Evolutionary conservation across 129 eudicot genomes (phyloP).

Genomic region (Rutidosis leptorrhynchoides): DNA sequence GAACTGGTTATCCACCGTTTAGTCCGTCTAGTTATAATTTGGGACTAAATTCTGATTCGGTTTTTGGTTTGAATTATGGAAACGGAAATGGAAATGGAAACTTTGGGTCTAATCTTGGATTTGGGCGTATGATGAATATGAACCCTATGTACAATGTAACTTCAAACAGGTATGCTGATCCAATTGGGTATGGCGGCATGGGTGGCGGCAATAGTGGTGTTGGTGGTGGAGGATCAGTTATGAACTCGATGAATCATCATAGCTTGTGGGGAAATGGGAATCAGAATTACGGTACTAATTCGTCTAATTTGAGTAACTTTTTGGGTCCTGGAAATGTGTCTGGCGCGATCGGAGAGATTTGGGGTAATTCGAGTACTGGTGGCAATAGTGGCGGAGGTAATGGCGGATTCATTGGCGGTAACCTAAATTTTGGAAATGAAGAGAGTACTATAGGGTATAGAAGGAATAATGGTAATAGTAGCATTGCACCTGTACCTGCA

Average conservation of each 20-base stretch:
- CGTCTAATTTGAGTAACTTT: constrained; percentile 43
- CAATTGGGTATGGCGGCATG: constrained; percentile 44
- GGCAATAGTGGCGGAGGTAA: constrained; percentile 39
- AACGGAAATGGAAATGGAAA: constrained; percentile 39
- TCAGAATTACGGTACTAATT: constrained; percentile 37
- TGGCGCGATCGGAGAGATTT: constrained; percentile 55
- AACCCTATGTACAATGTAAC: constrained; percentile 42
- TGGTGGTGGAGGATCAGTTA: constrained; percentile 44
- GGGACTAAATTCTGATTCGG: constrained; percentile 53
- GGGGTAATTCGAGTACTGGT: constrained; percentile 57
- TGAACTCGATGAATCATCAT: constrained; percentile 37
- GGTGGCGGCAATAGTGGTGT: constrained; percentile 36
- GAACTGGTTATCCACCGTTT: constrained; percentile 63
- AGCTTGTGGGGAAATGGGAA: constrained; percentile 69
- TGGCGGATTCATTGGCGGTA: constrained; percentile 37
- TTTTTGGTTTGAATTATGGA: constrained; percentile 41
- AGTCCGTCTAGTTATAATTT: constrained; percentile 45
- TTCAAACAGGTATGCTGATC: constrained; percentile 50
- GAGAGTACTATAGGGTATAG: constrained; percentile 44
- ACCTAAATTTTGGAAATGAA: constrained; percentile 41
- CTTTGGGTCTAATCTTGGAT: constrained; percentile 52
- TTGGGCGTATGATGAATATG: constrained; percentile 49
- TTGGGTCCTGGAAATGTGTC: constrained; percentile 49
- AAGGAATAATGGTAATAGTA: constrained; percentile 40
- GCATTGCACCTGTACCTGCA: constrained; percentile 24